A percentile compares a stretch with the other conserved stretches of the same genome.
Evolutionary conservation across 495 filamentous ascomycete species (phyloP).

Genomic region (Podospora appendiculata): DNA sequence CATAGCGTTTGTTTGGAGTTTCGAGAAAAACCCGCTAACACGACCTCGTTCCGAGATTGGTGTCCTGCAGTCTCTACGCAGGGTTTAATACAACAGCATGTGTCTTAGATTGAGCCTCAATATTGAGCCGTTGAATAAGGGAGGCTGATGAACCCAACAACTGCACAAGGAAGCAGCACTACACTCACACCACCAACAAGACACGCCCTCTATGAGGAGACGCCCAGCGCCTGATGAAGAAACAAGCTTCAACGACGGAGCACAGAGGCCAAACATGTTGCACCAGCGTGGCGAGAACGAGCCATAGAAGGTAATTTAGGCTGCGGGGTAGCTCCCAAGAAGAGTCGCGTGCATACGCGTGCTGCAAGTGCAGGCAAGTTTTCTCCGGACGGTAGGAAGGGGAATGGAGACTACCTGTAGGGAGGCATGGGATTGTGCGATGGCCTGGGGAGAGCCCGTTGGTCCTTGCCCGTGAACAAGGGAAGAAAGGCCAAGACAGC

Average conservation of each 20-base stretch:
- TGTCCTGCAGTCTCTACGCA: neutral
- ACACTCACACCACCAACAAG: conserved; percentile 2
- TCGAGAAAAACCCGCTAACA: neutral
- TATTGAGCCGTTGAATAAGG: conserved; percentile 1
- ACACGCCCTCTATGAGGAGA: neutral
- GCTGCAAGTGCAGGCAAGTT: conserved; percentile 14
- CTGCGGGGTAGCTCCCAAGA: conserved; percentile 15
- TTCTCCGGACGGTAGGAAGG: conserved; percentile 6
- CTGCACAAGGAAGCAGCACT: neutral
- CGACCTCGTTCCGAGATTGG: conserved; percentile 11
- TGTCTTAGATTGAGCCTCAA: conserved; percentile 15
- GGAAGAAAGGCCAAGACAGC: neutral
- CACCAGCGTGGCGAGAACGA: neutral
- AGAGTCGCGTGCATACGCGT: conserved; percentile 8
- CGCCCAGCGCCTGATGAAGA: neutral
- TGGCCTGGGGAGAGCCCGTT: neutral
- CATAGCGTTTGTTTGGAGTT: neutral
- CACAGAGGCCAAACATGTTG: neutral
- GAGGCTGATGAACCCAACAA: neutral
- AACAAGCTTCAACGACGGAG: neutral
- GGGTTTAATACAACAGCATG: conserved; percentile 5
- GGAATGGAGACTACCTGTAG: neutral
- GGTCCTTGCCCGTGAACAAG: neutral
- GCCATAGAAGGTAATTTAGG: conserved; percentile 8
- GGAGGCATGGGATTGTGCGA: too few relatives aligned